phyloP scores from a whole-genome alignment of 176 grass and related monocot genomes.

The Microstegium vimineum region DNA sequence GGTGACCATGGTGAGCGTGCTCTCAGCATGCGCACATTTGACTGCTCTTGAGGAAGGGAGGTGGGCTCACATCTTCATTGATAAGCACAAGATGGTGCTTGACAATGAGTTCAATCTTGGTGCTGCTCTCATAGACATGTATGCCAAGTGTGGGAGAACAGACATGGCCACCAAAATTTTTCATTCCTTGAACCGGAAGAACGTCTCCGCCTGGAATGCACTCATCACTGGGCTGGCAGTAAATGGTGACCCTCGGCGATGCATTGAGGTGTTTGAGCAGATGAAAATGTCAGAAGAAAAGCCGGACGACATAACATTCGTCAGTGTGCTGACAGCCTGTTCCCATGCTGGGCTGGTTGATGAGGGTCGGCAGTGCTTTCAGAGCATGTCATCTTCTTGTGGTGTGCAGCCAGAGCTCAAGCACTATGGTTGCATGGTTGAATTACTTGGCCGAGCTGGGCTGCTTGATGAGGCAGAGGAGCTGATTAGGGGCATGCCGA shows the following conservation, averaged over 20 bases:
- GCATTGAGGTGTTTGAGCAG: conserved; percentile 50
- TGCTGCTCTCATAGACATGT: conserved; percentile 74
- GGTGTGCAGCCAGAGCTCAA: conserved; percentile 45
- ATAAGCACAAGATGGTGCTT: conserved; percentile 53
- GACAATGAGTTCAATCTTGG: conserved; percentile 68
- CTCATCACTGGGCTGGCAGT: conserved; percentile 60
- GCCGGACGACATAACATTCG: conserved; percentile 50
- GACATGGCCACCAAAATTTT: conserved; percentile 45
- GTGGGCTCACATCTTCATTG: conserved; percentile 61
- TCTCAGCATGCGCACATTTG: conserved; percentile 62
- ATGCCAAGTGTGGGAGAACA: conserved; percentile 61
- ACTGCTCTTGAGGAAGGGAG: conserved; percentile 57
- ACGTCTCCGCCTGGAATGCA: conserved; percentile 71
- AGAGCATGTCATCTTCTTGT: conserved; percentile 46
- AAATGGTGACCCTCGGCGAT: conserved; percentile 39
- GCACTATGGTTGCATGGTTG: conserved; percentile 85
- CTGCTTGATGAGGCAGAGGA: conserved; percentile 71
- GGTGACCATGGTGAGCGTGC: conserved; percentile 71
- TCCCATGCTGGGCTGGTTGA: conserved; percentile 50
- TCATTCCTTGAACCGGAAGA: conserved; percentile 46
- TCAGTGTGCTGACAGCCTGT: conserved; percentile 65
- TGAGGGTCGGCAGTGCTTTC: conserved; percentile 51
- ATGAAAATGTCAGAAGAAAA: conserved; percentile 45
- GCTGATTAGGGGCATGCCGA: conserved; percentile 47
- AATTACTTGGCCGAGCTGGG: conserved; percentile 59